Conservation (phyloP, 306 rosid species). For the Sindora glabra region DNA sequence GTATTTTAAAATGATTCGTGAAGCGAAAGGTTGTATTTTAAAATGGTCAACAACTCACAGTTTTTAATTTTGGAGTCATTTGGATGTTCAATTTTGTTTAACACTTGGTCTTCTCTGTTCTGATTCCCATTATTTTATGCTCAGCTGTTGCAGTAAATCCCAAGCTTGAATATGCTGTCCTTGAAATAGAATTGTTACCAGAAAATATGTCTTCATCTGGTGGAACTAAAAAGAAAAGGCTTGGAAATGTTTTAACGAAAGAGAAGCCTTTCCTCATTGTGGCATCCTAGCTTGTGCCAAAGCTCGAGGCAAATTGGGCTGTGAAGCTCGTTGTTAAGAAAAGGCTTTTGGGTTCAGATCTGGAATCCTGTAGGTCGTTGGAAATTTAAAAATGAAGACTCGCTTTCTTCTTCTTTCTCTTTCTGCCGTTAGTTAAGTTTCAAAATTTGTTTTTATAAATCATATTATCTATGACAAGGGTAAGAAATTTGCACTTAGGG, state of each 20-base stretch:
- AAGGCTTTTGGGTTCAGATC: slow-evolving; percentile 65
- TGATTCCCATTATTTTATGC: slow-evolving; percentile 1
- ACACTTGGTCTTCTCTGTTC: slow-evolving; percentile 4
- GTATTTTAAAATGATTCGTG: too few relatives aligned
- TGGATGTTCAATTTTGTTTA: slow-evolving; percentile 3
- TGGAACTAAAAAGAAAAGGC: slow-evolving; percentile 46
- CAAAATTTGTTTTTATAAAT: slow-evolving; percentile 1
- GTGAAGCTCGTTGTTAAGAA: slow-evolving; percentile 59
- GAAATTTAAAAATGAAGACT: slow-evolving; percentile 6
- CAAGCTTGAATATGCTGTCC: slow-evolving; percentile 85
- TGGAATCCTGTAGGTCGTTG: slow-evolving; percentile 90
- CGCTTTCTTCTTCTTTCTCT: slow-evolving; percentile 1
- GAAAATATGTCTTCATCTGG: slow-evolving; percentile 41
- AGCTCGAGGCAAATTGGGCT: slow-evolving; percentile 84
- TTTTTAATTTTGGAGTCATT: not conserved
- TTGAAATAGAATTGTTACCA: slow-evolving; percentile 50
- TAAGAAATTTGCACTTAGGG: slow-evolving; percentile 3
- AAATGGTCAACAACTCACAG: not conserved
- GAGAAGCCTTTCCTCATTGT: slow-evolving; percentile 71
- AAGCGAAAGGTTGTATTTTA: too few relatives aligned
- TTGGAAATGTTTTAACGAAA: slow-evolving; percentile 68
- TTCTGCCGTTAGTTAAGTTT: slow-evolving; percentile 1
- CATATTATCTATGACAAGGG: not conserved
- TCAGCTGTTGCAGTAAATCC: slow-evolving; percentile 94
- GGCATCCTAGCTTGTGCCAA: slow-evolving; percentile 84